Base-by-base conservation (phyloP, 495 filamentous ascomycete species). In the Halenospora varia region DNA sequence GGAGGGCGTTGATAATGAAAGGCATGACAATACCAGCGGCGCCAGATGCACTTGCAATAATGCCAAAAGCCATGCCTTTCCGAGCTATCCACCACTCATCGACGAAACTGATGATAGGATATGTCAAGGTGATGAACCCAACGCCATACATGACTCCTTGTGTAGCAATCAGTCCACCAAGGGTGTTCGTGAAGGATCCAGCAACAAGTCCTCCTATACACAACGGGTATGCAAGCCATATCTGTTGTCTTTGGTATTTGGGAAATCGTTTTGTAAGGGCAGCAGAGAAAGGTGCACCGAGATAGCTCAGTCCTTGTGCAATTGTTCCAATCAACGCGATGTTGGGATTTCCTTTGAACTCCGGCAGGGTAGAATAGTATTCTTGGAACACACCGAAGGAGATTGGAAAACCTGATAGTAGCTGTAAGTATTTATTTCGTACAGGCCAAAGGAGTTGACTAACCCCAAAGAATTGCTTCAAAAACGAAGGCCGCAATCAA, bases 41-140 rank as follows among this genome's bases (percentile, higher is more conserved):
- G 6, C 74, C 74, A 17, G 63, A 60, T 8, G 72, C 72, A 22
- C 65, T 66, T 42, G 68, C 72, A 18, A 76, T 62, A 45, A 77
- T 48, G 0, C 74, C 74, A 58, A 72, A 75, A 13, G 74, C 74
- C 55, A 76, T 67, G 0, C 74, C 74, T 10, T 73, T 67, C 10
- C 68, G 68, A 45, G 56, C 44, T 18, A 71, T 61, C 62, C 71
- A 77, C 67, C 67, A 77, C 51, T 72, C 72, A 50, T 75, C 73
- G 1, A 75, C 56, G 62, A 75, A 70, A 20, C 64, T 65, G 24
- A 69, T 55, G 56, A 74, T 68, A 15, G 71, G 70, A 25, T 65
- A 72, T 42, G 65, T 70, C 55, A 73, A 55, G 10, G 66, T 65
- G 15, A 70, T 61, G 53, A 74, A 74, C 10, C 71, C 71, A 6